phyloP scores from a whole-genome alignment of 2,329 filamentous ascomycete species.

The Colletotrichum viniferum region DNA sequence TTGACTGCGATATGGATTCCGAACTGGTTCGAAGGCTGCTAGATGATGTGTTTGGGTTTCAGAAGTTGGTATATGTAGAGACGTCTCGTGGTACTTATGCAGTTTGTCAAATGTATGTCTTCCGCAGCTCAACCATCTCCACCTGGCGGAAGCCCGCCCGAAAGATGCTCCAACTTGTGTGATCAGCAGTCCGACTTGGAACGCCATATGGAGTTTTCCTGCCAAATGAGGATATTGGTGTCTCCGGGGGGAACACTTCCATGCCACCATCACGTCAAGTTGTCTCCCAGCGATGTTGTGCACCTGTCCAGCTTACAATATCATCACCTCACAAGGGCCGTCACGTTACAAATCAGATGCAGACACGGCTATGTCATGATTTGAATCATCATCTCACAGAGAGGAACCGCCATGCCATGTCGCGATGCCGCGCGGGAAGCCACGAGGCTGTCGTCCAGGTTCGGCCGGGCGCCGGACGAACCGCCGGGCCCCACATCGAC shows the following conservation, averaged over 20 bases:
- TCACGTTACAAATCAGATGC: neutral
- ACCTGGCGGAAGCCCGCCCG: neutral
- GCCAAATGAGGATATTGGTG: neutral
- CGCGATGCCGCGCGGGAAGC: neutral
- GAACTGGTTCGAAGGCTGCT: no score
- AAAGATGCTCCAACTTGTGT: neutral
- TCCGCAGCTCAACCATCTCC: neutral
- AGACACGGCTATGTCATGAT: neutral
- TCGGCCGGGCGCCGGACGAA: conserved; percentile 4
- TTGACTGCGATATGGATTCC: neutral
- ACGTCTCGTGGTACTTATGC: neutral
- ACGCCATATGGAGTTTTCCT: neutral
- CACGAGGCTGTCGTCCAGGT: neutral
- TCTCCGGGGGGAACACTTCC: neutral
- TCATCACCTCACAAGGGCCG: neutral
- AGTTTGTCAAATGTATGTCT: neutral
- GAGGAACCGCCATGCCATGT: neutral
- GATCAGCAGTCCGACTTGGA: neutral
- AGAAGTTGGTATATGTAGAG: neutral
- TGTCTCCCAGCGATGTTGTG: neutral
- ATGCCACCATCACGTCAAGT: neutral
- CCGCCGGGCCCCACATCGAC: neutral
- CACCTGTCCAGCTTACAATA: neutral
- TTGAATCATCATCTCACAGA: neutral
- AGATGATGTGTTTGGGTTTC: neutral